Conservation (phyloP, 768 basidiomycete genomes). For the Leccinum subgranulosum region DNA sequence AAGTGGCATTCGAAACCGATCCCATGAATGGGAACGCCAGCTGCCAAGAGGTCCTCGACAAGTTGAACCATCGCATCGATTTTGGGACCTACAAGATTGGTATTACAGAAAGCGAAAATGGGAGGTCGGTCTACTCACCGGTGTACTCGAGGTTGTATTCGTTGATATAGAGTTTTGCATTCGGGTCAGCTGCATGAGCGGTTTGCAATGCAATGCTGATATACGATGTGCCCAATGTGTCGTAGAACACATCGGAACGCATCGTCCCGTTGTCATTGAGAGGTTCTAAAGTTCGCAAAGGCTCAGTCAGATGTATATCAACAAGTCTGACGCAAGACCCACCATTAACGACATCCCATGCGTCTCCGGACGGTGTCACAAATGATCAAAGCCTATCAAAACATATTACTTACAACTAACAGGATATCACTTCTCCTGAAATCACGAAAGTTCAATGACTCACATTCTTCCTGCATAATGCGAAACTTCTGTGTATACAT, state of each 20-base stretch:
- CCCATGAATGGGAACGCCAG: conserved; percentile 55
- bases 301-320: background rate
- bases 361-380: conserved; percentile 8
- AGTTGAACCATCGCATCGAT: conserved; percentile 53
- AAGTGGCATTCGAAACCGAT: conserved; percentile 61
- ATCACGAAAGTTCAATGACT: background rate
- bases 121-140: conserved; percentile 14
- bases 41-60: conserved; percentile 43
- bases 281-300: conserved; percentile 7
- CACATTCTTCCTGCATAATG: conserved; percentile 15
- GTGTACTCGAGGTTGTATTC: conserved; percentile 27
- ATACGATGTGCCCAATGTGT: conserved; percentile 46
- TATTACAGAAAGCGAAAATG: background rate
- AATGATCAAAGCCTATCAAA: background rate
- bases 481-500: conserved; percentile 17
- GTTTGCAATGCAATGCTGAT: conserved; percentile 46
- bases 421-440: background rate
- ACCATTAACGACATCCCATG: conserved; percentile 24
- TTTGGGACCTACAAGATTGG: conserved; percentile 8
- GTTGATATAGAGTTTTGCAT: conserved; percentile 34
- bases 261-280: conserved; percentile 57
- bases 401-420: conserved; percentile 11
- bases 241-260: conserved; percentile 51
- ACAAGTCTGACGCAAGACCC: background rate
- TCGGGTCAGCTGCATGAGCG: conserved; percentile 30